phyloP scores from a whole-genome alignment of 2,329 filamentous ascomycete genomes.

The Ophiostoma sp. region DNA sequence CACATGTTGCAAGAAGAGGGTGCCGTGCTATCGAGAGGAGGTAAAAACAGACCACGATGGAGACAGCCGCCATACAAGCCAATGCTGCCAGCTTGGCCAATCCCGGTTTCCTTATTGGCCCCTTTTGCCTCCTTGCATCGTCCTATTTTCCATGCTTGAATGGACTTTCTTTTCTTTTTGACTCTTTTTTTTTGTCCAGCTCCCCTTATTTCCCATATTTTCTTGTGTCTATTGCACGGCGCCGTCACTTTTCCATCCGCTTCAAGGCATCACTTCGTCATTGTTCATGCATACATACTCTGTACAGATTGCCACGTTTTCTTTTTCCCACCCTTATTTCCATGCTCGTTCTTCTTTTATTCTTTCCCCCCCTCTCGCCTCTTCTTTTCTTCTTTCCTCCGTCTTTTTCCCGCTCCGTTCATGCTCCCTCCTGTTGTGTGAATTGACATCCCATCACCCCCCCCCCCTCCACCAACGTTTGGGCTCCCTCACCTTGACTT shows the following conservation, averaged over 20 bases:
- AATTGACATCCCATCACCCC: neutral
- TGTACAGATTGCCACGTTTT: slow-evolving; percentile 10
- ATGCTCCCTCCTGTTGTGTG: neutral
- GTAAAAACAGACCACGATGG: neutral
- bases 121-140: neutral
- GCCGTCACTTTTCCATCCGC: neutral
- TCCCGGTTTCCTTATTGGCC: neutral
- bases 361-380: neutral
- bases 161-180: neutral
- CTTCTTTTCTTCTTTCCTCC: neutral
- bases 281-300: neutral
- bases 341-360: neutral
- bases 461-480: neutral
- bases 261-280: neutral
- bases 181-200: neutral
- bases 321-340: neutral
- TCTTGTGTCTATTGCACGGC: neutral
- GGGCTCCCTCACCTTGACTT: neutral
- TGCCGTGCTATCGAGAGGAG: neutral
- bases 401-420: neutral
- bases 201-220: neutral
- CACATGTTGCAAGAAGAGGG: neutral
- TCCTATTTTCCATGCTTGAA: neutral
- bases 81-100: neutral
- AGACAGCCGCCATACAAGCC: neutral